These are phyloP conservation scores for Fomitopsis serialis DNA, from an alignment of 768 basidiomycete genomes.

Conservation along the genomic window DNA sequence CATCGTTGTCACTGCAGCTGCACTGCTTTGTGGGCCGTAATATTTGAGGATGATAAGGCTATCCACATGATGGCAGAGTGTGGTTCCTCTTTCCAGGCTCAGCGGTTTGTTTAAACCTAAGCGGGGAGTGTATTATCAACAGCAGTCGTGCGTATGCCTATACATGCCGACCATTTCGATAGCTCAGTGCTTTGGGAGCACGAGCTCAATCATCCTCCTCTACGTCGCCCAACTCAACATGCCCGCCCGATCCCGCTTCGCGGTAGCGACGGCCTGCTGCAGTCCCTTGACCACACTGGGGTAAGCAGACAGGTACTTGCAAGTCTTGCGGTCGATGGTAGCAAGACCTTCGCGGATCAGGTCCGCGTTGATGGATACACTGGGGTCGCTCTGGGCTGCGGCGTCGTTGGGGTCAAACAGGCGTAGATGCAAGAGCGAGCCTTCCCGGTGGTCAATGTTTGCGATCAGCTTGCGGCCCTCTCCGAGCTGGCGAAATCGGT, in stretches of 20 bases:
- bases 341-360: constrained; percentile 87
- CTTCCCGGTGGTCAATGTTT: constrained; percentile 88
- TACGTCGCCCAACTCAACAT: constrained; percentile 93
- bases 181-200: too few species aligned
- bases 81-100: too few species aligned
- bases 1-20: too few species aligned
- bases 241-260: constrained; percentile 71
- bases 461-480: constrained; percentile 96
- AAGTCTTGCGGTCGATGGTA: constrained; percentile 69
- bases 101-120: too few species aligned
- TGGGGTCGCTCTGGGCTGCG: constrained; percentile 56
- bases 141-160: background rate
- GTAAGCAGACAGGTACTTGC: constrained; percentile 68
- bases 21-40: too few species aligned
- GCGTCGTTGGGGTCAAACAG: constrained; percentile 88
- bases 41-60: too few species aligned
- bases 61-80: too few species aligned
- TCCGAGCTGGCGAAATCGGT: constrained; percentile 79
- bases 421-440: constrained; percentile 74
- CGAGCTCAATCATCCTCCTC: constrained; percentile 64
- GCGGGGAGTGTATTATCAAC: too few species aligned
- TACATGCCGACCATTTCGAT: background rate
- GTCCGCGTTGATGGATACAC: constrained; percentile 83
- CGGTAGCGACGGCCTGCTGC: constrained; percentile 51
- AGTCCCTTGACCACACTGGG: constrained; percentile 63